Evolutionary conservation across 257 asterid species (phyloP).

Genomic region (Primulina eburnea): DNA sequence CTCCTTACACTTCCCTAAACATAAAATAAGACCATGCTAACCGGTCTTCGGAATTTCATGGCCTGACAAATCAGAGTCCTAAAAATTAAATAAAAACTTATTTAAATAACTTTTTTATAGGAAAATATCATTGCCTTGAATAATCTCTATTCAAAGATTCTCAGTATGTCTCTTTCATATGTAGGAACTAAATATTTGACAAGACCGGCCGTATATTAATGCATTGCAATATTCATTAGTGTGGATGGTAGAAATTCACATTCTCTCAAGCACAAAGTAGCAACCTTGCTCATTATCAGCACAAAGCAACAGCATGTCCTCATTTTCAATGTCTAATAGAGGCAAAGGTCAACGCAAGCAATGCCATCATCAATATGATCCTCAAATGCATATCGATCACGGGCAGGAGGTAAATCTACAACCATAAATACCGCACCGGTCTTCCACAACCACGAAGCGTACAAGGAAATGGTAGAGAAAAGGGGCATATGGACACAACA

Average conservation of each 20-base stretch:
- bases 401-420: not conserved
- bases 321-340: not conserved
- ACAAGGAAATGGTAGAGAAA: conserved; percentile 1
- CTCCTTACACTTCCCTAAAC: not conserved
- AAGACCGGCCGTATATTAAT: not conserved
- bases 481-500: not conserved
- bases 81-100: not conserved
- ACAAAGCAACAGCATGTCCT: not conserved
- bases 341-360: conserved; percentile 7
- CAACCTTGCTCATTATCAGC: not conserved
- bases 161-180: not conserved
- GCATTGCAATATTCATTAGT: no score
- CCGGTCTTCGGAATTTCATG: not conserved
- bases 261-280: not conserved
- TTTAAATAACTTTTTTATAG: not conserved
- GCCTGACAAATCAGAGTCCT: not conserved
- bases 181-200: not conserved
- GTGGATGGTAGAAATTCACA: no score
- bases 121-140: not conserved
- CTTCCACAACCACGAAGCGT: not conserved
- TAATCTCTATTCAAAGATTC: no score
- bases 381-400: conserved; percentile 15
- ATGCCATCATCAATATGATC: conserved; percentile 7
- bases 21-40: not conserved
- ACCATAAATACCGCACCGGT: not conserved